A percentile compares a stretch with the other conserved stretches of the same genome.
Evolutionary conservation across 2,329 filamentous ascomycete species (phyloP).

Genomic region (Sclerotinia borealis): DNA sequence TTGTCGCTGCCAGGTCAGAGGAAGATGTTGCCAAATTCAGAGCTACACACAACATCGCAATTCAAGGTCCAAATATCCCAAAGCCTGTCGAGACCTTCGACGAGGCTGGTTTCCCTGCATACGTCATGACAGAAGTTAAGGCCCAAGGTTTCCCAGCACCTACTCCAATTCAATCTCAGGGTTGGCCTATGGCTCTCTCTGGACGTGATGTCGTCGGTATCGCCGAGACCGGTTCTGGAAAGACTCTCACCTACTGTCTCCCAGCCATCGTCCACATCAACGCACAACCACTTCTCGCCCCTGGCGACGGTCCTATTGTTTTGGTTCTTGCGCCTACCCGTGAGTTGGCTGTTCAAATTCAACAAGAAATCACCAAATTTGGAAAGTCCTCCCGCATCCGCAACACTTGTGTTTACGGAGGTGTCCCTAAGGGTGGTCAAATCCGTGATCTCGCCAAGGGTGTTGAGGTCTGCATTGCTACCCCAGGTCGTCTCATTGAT

Average conservation of each 20-base stretch:
- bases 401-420: conserved; percentile 98
- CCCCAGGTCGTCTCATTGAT: conserved; percentile 93
- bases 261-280: conserved; percentile 99
- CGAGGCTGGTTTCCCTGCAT: conserved; percentile 92
- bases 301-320: conserved; percentile 93
- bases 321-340: conserved; percentile 93
- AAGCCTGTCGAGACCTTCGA: conserved; percentile 96
- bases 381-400: conserved; percentile 96
- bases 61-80: conserved; percentile 75
- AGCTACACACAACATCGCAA: conserved; percentile 74
- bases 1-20: conserved; percentile 66
- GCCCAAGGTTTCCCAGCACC: conserved; percentile 90
- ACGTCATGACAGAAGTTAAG: conserved; percentile 98
- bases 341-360: conserved; percentile 97
- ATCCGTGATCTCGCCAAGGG: conserved; percentile 91
- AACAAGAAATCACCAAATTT: conserved; percentile 97
- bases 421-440: conserved; percentile 95
- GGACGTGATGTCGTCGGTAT: conserved; percentile 98
- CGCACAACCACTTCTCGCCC: conserved; percentile 90
- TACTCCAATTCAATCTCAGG: conserved; percentile 95
- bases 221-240: conserved; percentile 97
- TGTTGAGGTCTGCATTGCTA: conserved; percentile 98
- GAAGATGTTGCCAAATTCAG: conserved; percentile 86
- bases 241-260: conserved; percentile 97
- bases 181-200: conserved; percentile 98